A percentile compares a stretch with the other conserved stretches of the same genome.
Evolutionary conservation across 371 early-diverging fungal species (phyloP).

Genomic region (Mucor indicus): DNA sequence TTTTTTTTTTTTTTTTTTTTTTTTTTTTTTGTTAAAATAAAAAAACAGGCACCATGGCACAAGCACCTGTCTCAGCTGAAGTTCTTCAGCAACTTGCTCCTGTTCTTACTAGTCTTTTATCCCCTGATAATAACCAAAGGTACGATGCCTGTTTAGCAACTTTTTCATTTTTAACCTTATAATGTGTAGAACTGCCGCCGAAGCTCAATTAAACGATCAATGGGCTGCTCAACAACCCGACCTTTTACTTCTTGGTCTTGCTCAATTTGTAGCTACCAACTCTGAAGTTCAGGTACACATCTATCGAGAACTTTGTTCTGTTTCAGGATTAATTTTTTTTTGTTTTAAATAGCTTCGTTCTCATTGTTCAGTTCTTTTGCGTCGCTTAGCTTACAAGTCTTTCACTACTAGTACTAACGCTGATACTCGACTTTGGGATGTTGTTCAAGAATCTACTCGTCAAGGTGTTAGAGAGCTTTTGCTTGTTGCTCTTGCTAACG

Average conservation of each 20-base stretch:
- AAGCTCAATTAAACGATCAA: slow-evolving; percentile 67
- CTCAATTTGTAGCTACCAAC: slow-evolving; percentile 57
- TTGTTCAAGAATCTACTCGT: slow-evolving; percentile 63
- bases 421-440: slow-evolving; percentile 68
- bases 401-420: slow-evolving; percentile 43
- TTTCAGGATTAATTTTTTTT: background rate
- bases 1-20: slow-evolving; percentile 2
- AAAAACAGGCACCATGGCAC: slow-evolving; percentile 32
- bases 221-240: slow-evolving; percentile 72
- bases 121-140: slow-evolving; percentile 57
- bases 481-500: slow-evolving; percentile 72
- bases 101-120: slow-evolving; percentile 56
- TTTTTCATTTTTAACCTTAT: background rate
- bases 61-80: slow-evolving; percentile 52
- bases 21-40: slow-evolving; percentile 5
- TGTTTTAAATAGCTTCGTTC: slow-evolving; percentile 75
- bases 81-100: slow-evolving; percentile 58
- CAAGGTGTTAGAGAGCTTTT: slow-evolving; percentile 68
- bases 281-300: slow-evolving; percentile 50
- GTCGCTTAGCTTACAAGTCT: slow-evolving; percentile 79
- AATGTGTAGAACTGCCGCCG: slow-evolving; percentile 68
- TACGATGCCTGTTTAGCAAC: slow-evolving; percentile 1
- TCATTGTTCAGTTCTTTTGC: slow-evolving; percentile 84
- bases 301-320: background rate
- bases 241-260: slow-evolving; percentile 65